Evolutionary conservation across 768 basidiomycete genomes (phyloP).

Genomic region (Chalciporus pseudorubinellus): DNA sequence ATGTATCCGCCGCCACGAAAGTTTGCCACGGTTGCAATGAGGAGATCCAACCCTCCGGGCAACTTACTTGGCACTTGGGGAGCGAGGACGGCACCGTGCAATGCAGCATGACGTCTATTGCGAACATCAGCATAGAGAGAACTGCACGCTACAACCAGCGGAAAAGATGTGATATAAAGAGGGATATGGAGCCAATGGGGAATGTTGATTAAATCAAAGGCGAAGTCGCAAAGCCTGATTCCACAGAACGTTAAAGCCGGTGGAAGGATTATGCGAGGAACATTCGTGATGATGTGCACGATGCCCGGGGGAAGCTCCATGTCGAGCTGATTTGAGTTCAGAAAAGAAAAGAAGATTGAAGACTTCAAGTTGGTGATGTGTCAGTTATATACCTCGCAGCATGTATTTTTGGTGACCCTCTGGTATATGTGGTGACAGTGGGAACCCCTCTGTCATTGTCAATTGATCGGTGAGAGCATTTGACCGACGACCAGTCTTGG

Average conservation of each 20-base stretch:
- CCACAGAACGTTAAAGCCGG: constrained; percentile 18
- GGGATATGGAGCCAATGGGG: constrained; percentile 17
- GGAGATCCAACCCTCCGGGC: constrained; percentile 38
- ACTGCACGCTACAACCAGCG: constrained; percentile 16
- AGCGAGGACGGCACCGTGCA: constrained; percentile 31
- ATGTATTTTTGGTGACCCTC: too few relatives aligned
- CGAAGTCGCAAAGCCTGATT: constrained; percentile 8
- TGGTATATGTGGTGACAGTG: too few relatives aligned
- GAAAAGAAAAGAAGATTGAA: neutral
- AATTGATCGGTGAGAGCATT: too few relatives aligned
- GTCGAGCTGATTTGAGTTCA: neutral
- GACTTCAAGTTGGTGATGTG: neutral
- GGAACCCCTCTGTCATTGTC: too few relatives aligned
- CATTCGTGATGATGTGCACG: constrained; percentile 24
- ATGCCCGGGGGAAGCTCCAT: constrained; percentile 37
- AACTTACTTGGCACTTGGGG: constrained; percentile 34
- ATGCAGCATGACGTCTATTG: constrained; percentile 13
- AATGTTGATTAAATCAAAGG: constrained; percentile 5
- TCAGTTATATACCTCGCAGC: too few relatives aligned
- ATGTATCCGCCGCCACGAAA: constrained; percentile 28
- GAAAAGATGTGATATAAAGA: constrained; percentile 25
- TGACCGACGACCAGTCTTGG: too few relatives aligned
- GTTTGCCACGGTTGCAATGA: constrained; percentile 23
- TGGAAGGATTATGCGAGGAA: constrained; percentile 21
- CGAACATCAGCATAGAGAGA: constrained; percentile 12